These are phyloP conservation scores for Farysia itapuensis DNA, from an alignment of 1,284 basidiomycete genomes.

Conservation along the genomic window DNA sequence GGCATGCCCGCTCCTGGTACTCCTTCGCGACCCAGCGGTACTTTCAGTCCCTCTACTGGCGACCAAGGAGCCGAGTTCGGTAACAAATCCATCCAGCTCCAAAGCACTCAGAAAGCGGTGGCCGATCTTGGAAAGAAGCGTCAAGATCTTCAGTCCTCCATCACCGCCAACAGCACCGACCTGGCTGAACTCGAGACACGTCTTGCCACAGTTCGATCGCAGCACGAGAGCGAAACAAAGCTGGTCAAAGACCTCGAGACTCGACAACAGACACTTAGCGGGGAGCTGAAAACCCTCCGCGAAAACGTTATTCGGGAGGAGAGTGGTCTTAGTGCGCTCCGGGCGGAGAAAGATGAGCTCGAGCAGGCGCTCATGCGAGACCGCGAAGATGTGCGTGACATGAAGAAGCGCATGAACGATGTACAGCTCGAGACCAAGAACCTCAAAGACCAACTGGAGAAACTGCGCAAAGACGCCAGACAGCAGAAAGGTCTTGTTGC, in stretches of 20 bases:
- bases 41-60: conserved; percentile 8
- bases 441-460: conserved; percentile 78
- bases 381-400: conserved; percentile 87
- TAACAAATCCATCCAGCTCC: conserved; percentile 43
- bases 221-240: conserved; percentile 81
- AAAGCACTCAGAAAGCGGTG: conserved; percentile 46
- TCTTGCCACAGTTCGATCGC: conserved; percentile 64
- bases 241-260: conserved; percentile 74
- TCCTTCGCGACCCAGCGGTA: conserved; percentile 19
- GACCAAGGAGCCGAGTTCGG: conserved; percentile 41
- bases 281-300: conserved; percentile 74
- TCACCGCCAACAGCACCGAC: conserved; percentile 30
- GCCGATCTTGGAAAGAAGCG: conserved; percentile 39
- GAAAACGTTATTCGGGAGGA: conserved; percentile 85
- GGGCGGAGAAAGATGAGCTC: conserved; percentile 87
- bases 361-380: conserved; percentile 85
- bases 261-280: conserved; percentile 71
- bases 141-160: conserved; percentile 27
- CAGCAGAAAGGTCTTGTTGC: conserved; percentile 93
- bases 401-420: conserved; percentile 82
- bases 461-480: conserved; percentile 86
- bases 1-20: conserved; percentile 18
- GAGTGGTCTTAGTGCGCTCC: conserved; percentile 84
- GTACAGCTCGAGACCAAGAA: conserved; percentile 73
- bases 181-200: conserved; percentile 54